Evolutionary conservation across 768 basidiomycete genomes (phyloP).

Genomic region (Lactifluus volemus): DNA sequence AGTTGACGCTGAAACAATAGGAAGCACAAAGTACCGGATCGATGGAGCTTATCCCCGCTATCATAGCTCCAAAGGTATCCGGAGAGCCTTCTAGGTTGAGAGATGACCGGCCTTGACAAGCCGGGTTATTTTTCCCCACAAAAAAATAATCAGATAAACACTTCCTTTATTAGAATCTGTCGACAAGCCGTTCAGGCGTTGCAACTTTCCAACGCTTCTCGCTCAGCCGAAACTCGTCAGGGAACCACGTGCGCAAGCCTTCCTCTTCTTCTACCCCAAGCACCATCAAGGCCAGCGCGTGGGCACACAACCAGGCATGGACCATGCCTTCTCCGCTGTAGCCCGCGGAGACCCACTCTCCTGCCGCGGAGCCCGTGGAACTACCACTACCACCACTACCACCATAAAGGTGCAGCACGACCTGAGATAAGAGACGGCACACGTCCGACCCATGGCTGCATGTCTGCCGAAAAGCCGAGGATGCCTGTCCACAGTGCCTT

Average conservation of each 20-base stretch:
- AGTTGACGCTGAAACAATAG: neutral
- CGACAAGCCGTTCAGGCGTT: conserved; percentile 29
- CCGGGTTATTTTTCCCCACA: too few species aligned
- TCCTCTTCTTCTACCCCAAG: conserved; percentile 32
- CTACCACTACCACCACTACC: neutral
- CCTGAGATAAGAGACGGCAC: conserved; percentile 43
- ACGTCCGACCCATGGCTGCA: conserved; percentile 62
- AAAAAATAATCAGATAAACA: neutral
- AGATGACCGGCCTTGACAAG: neutral
- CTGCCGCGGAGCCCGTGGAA: conserved; percentile 27
- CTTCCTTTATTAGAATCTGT: conserved; percentile 13
- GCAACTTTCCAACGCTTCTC: conserved; percentile 41
- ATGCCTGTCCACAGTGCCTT: conserved; percentile 59
- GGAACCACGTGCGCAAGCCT: conserved; percentile 37
- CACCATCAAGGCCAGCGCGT: conserved; percentile 53
- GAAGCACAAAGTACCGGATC: neutral
- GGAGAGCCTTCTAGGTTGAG: neutral
- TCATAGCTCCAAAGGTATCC: neutral
- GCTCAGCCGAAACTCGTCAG: conserved; percentile 39
- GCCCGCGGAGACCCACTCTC: conserved; percentile 67
- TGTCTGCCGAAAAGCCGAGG: conserved; percentile 51
- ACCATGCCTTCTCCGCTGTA: conserved; percentile 71
- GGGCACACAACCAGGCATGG: conserved; percentile 56
- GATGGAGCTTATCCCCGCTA: conserved; percentile 2
- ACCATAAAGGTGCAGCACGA: neutral